Evolutionary conservation across 2,329 filamentous ascomycete genomes (phyloP).

Genomic region (Alternaria brassicae): DNA sequence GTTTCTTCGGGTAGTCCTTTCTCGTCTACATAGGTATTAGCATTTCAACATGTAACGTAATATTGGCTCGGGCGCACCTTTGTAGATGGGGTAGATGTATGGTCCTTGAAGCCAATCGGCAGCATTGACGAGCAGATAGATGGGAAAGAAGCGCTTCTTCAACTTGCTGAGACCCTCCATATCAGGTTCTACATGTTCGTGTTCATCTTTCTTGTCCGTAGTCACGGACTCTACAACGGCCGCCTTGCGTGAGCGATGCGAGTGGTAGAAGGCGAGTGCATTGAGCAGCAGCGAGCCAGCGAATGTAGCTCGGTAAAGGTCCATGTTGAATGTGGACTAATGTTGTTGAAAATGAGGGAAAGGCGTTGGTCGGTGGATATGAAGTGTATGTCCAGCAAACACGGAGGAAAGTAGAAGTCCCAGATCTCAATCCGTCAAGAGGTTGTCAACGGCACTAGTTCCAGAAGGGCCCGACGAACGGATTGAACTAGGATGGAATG

Average conservation of each 20-base stretch:
- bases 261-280: conserved; percentile 34
- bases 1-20: conserved; percentile 55
- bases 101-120: conserved; percentile 60
- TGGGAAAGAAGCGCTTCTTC: conserved; percentile 54
- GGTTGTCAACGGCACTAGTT: conserved; percentile 1
- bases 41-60: neutral
- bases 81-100: conserved; percentile 62
- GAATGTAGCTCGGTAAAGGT: conserved; percentile 43
- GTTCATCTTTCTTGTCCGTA: conserved; percentile 33
- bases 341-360: conserved; percentile 5
- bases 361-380: neutral
- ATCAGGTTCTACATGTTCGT: conserved; percentile 34
- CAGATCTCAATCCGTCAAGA: neutral
- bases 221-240: conserved; percentile 10
- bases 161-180: conserved; percentile 45
- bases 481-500: neutral
- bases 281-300: conserved; percentile 38
- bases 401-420: conserved; percentile 2
- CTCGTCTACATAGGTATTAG: conserved; percentile 45
- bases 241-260: conserved; percentile 30
- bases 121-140: conserved; percentile 54
- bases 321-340: conserved; percentile 29
- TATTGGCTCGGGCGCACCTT: conserved; percentile 36
- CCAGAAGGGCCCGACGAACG: neutral
- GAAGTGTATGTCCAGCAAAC: conserved; percentile 14